Base-by-base conservation (phyloP, 1,284 basidiomycete species). In the Heterobasidion annosum region DNA sequence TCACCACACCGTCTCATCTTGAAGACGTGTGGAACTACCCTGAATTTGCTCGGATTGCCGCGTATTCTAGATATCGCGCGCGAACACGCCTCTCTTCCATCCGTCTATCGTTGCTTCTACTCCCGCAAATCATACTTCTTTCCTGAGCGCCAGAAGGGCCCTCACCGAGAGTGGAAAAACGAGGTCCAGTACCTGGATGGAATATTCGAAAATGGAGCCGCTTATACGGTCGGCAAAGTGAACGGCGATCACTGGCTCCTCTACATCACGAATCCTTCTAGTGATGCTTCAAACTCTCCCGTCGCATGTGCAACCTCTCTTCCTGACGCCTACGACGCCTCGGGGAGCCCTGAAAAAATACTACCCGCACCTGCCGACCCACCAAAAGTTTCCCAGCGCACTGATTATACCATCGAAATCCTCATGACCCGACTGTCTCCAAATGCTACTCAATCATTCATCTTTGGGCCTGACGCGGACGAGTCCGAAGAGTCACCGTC, bases 51-150 rank as follows among this genome's bases (percentile, higher is more conserved):
- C 56, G 97, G 97, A 32, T 78, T 98, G 50, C 90, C 93, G 37
- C 83, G 91, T 56, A 94, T 98, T 67, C 85, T 99, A 60, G 84
- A 93, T 64, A 93, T 98, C 67, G 92, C 94, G 1, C 76, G 81
- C 54, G 77, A 83, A 46, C 79, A 91, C 54, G 93, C 91, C 52
- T 81, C 83, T 40, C 76, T 96, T 62, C 75, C 75, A 37, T 76
- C 77, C 34, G 90, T 96, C 43, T 83, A 92, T 70, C 83, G 91
- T 62, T 89, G 90, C 70, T 99, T 99, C 77, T 99, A 99, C 76
- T 97, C 93, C 50, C 87, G 96, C 64, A 99, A 99, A 73, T 89
- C 90, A 9, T 99, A 99, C 82, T 98, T 99, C 91, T 99, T 99
- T 71, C 97, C 97, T 15, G 97, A 99, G 69, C 84, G 91, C 48